A percentile compares a stretch with the other conserved stretches of the same genome.
Conservation (phyloP, 2,329 filamentous ascomycete species). For the Graphilbum fragrans region DNA sequence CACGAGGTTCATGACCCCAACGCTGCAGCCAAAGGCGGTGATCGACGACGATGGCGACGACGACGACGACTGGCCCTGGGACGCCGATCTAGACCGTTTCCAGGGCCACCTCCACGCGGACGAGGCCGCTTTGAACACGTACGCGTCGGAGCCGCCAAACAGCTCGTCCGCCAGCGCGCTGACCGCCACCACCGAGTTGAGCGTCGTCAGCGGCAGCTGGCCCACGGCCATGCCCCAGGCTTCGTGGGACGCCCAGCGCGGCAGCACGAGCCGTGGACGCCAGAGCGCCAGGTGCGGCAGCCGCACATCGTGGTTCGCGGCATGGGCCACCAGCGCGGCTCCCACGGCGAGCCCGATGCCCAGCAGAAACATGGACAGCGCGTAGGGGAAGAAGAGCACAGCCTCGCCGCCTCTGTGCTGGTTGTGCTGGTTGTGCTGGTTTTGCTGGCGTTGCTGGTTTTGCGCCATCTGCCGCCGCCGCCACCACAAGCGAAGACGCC, state of each 20-base stretch:
- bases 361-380: constrained; percentile 56
- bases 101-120: neutral
- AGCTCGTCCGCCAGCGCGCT: constrained; percentile 68
- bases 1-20: constrained; percentile 71
- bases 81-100: neutral
- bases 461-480: neutral
- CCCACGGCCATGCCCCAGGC: constrained; percentile 56
- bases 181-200: constrained; percentile 88
- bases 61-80: constrained; percentile 16
- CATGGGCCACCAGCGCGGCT: constrained; percentile 16
- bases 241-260: constrained; percentile 20
- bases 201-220: constrained; percentile 79
- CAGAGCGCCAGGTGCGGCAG: constrained; percentile 47
- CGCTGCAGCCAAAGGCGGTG: constrained; percentile 68
- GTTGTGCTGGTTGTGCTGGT: too few species aligned
- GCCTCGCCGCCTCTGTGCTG: neutral
- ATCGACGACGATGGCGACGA: constrained; percentile 40
- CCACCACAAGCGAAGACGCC: neutral
- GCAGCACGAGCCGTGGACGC: constrained; percentile 42
- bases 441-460: too few species aligned
- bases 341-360: constrained; percentile 52
- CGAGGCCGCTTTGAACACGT: neutral
- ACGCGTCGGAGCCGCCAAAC: constrained; percentile 47
- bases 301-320: constrained; percentile 12
- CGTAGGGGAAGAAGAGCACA: constrained; percentile 53